Evolutionary conservation across 2,329 filamentous ascomycete species (phyloP).

Genomic region (Epichloe bromicola): DNA sequence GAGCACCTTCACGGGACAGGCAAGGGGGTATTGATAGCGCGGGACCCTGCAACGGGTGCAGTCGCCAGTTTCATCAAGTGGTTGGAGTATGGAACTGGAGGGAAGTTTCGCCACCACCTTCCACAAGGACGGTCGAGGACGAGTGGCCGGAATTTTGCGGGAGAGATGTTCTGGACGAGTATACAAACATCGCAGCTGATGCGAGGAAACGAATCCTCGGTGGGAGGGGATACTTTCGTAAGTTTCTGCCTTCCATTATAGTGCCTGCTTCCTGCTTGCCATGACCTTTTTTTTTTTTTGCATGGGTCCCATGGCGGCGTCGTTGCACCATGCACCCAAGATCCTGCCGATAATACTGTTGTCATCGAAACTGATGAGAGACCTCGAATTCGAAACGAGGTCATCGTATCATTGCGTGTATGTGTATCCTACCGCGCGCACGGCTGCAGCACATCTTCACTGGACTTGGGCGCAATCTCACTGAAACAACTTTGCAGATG

Average conservation of each 20-base stretch:
- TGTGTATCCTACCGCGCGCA: background rate
- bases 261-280: background rate
- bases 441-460: background rate
- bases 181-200: slow-evolving; percentile 17
- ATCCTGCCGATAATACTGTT: slow-evolving; percentile 1
- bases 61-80: slow-evolving; percentile 25
- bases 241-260: slow-evolving; percentile 11
- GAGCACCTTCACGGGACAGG: slow-evolving; percentile 14
- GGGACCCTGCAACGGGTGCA: slow-evolving; percentile 14
- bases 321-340: background rate
- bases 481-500: slow-evolving; percentile 12
- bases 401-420: background rate
- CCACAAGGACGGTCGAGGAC: slow-evolving; percentile 11
- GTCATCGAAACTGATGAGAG: background rate
- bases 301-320: background rate
- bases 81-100: slow-evolving; percentile 15
- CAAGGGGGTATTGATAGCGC: slow-evolving; percentile 22
- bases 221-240: slow-evolving; percentile 22
- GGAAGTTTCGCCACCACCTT: slow-evolving; percentile 4
- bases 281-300: background rate
- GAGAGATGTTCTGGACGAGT: slow-evolving; percentile 20
- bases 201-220: slow-evolving; percentile 20
- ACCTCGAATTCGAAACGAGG: background rate
- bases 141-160: slow-evolving; percentile 18
- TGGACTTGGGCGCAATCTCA: background rate